Conservation (phyloP, 1,139 yeast species). For the Torulaspora pretoriensis region DNA sequence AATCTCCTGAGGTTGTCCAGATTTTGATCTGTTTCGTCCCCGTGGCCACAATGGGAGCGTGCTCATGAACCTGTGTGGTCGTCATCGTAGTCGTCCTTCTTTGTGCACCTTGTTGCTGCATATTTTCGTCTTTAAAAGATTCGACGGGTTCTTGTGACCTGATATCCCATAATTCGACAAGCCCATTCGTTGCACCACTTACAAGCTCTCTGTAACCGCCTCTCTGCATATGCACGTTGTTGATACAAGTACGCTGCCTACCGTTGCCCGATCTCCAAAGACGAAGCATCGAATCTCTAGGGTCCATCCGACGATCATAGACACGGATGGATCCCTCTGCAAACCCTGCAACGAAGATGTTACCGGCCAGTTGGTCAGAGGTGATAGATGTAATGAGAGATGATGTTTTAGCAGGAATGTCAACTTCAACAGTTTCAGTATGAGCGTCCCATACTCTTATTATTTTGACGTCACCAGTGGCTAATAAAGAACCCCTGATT, state of each 20-base stretch:
- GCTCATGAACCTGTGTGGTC: slow-evolving; percentile 83
- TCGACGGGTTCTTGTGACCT: slow-evolving; percentile 67
- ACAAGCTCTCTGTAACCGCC: slow-evolving; percentile 92
- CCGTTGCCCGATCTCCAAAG: slow-evolving; percentile 55
- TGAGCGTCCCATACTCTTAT: slow-evolving; percentile 97
- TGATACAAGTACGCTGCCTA: slow-evolving; percentile 51
- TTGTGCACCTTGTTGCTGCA: slow-evolving; percentile 19
- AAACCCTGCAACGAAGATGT: slow-evolving; percentile 85
- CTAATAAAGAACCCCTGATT: slow-evolving; percentile 82
- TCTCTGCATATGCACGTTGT: slow-evolving; percentile 90
- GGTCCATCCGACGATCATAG: slow-evolving; percentile 81
- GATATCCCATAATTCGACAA: slow-evolving; percentile 86
- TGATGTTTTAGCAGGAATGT: slow-evolving; percentile 87
- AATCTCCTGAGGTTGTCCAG: slow-evolving; percentile 83
- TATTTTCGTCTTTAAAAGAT: slow-evolving; percentile 55
- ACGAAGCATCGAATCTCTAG: slow-evolving; percentile 81
- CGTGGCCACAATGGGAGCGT: slow-evolving; percentile 87
- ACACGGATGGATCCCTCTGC: slow-evolving; percentile 89
- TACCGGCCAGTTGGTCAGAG: slow-evolving; percentile 95
- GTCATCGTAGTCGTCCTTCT: slow-evolving; percentile 45
- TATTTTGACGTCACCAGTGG: slow-evolving; percentile 92
- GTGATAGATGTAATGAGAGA: slow-evolving; percentile 86
- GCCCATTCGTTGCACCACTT: slow-evolving; percentile 80
- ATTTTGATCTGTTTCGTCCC: slow-evolving; percentile 79
- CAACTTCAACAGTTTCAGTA: slow-evolving; percentile 77